Base-by-base conservation (phyloP, 805 yeast genomes). In the Kazachstania africana region DNA sequence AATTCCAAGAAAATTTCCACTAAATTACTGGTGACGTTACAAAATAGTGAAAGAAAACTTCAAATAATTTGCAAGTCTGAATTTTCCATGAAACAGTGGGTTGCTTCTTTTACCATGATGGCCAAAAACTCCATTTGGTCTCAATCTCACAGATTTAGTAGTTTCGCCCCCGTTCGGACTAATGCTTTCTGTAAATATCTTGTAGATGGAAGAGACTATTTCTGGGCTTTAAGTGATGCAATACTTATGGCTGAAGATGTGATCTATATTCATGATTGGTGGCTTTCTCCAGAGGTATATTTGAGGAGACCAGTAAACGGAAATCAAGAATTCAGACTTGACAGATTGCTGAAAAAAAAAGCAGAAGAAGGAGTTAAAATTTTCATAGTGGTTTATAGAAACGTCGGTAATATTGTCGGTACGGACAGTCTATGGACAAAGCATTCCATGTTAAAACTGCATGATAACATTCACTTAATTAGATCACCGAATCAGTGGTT, bases 201-300 rank as follows among this genome's bases (percentile, higher is more conserved):
- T 60, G 97, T 91, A 4, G 99, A 91, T 57, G 94, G 80, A 4
- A 67, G 99, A 47, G 99, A 91, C 55, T 82, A 91, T 54, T 79
- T 84, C 62, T 91, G 97, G 96, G 93, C 96, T 1, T 75, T 85
- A 3, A 80, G 94, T 19, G 75, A 85, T 8, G 98, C 97, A 0
- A 62, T 91, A 33, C 84, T 80, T 43, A 78, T 82, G 81, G 97
- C 98, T 0, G 75, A 76, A 42, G 97, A 91, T 62, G 88, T 80
- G 1, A 78, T 91, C 21, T 91, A 77, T 52, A 84, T 91, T 30
- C 96, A 91, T 49, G 99, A 88, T 48, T 91, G 99, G 99, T 91
- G 98, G 98, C 63, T 91, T 16, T 72, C 88, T 4, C 99, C 99
- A 0, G 98, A 91, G 54, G 53, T 91, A 3, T 93, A 91, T 47